Conservation (phyloP, 192 early-diverging fungal genomes). For the Piromyces finnis region DNA sequence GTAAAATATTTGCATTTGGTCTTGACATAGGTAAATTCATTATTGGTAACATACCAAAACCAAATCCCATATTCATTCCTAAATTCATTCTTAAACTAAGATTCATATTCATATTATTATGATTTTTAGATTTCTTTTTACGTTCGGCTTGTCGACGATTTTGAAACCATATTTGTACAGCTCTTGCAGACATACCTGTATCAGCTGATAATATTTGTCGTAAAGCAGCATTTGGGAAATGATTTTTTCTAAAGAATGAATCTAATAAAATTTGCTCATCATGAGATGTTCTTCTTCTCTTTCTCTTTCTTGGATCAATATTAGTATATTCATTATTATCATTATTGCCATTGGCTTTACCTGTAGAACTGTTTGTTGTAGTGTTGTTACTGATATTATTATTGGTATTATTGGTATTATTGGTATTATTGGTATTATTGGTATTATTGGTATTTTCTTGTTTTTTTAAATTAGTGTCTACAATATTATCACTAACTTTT, state of each 20-base stretch:
- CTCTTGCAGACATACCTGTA: constrained; percentile 48
- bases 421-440: neutral
- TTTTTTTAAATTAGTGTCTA: no score
- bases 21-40: neutral
- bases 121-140: neutral
- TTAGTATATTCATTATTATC: neutral
- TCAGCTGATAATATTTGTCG: constrained; percentile 43
- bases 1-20: neutral
- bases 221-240: constrained; percentile 43
- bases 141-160: constrained; percentile 26
- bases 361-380: neutral
- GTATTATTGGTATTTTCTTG: neutral
- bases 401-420: neutral
- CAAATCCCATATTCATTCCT: neutral
- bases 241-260: constrained; percentile 30
- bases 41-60: neutral
- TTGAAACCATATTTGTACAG: constrained; percentile 74
- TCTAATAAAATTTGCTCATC: neutral
- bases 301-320: neutral
- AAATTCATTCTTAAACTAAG: neutral
- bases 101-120: neutral
- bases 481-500: neutral
- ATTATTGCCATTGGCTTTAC: neutral
- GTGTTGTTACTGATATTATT: neutral
- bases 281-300: neutral